These are phyloP conservation scores for Cadophora sp. DNA, from an alignment of 2,329 filamentous ascomycete genomes.

Conservation along the genomic window DNA sequence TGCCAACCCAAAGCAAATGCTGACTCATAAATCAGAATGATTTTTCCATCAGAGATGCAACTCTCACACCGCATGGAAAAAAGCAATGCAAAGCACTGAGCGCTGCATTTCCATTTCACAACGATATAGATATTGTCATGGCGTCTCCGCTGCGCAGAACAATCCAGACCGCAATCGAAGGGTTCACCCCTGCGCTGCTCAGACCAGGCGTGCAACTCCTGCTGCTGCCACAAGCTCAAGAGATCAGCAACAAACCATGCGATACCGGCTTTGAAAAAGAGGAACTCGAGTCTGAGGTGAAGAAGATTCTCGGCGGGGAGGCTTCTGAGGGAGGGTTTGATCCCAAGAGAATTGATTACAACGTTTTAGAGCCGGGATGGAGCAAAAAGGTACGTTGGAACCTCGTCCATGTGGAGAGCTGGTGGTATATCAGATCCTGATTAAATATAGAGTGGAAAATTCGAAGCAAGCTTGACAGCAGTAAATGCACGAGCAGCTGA, in stretches of 20 bases:
- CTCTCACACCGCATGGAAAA: constrained; percentile 76
- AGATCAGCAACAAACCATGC: constrained; percentile 33
- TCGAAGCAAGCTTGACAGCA: constrained; percentile 29
- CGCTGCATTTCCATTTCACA: constrained; percentile 67
- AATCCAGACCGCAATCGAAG: constrained; percentile 74
- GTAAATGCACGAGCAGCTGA: constrained; percentile 28
- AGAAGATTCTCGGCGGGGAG: constrained; percentile 20
- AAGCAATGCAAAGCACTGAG: constrained; percentile 73
- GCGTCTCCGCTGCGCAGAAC: constrained; percentile 82
- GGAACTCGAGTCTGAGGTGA: constrained; percentile 18
- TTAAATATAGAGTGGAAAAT: constrained; percentile 27
- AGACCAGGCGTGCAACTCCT: constrained; percentile 26
- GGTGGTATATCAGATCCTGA: background rate
- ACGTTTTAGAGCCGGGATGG: constrained; percentile 30
- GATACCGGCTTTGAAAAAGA: constrained; percentile 28
- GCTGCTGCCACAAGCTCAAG: constrained; percentile 31
- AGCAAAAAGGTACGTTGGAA: constrained; percentile 27
- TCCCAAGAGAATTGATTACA: constrained; percentile 28
- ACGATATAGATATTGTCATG: constrained; percentile 70
- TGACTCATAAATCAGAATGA: constrained; percentile 26
- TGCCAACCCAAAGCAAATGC: constrained; percentile 15
- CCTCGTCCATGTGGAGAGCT: background rate
- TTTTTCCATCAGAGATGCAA: constrained; percentile 61
- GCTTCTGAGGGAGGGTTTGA: constrained; percentile 26
- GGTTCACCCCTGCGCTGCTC: constrained; percentile 55